Base-by-base conservation (phyloP, 805 yeast genomes). In the Wickerhamomyces chaumierensis region DNA sequence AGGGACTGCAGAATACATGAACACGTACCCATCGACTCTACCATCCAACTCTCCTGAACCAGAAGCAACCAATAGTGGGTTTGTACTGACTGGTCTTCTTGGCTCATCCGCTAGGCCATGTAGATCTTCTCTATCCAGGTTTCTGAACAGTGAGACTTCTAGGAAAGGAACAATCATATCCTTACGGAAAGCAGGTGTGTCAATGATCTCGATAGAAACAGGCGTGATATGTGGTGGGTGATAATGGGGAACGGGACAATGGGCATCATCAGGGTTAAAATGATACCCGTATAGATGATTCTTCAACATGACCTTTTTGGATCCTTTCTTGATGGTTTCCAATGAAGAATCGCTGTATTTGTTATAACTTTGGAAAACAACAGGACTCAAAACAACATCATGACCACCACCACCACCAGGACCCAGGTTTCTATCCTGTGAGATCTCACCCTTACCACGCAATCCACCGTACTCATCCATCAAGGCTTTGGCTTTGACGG, bases 31-130 rank as follows among this genome's bases (percentile, higher is more conserved):
- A 52, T 80, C 81, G n/a, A 82, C 69, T 25, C 73, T 66, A 4
- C 87, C 88, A 52, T 82, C 81, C 47, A 82, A 57, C 42, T 81
- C 90, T 33, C 84, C 72, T 5, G 87, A 83, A 2, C 92, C 92
- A 31, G 85, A 76, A 5, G 86, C 90, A 3, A 79, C 83, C 12
- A 82, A 55, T 39, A 82, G 55, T 3, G 88, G 82, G 38, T 75
- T 76, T 5, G 85, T 78, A 12, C 73, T 66, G 0, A 75, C 81
- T 3, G 78, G 77, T 42, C 64, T 61, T 36, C 81, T 52, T 8
- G 82, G 82, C 44, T 72, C 80, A 43, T 74, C 65, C 4, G 81
- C 82, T 36, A 82, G 58, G 37, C 80, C 80, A 36, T 67, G 66
- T 21, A 82, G 57, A 13, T 75, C 68, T 25, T 75, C 77, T 36